Conservation (phyloP, 345 rosid genomes). For the Dimocarpus longan region DNA sequence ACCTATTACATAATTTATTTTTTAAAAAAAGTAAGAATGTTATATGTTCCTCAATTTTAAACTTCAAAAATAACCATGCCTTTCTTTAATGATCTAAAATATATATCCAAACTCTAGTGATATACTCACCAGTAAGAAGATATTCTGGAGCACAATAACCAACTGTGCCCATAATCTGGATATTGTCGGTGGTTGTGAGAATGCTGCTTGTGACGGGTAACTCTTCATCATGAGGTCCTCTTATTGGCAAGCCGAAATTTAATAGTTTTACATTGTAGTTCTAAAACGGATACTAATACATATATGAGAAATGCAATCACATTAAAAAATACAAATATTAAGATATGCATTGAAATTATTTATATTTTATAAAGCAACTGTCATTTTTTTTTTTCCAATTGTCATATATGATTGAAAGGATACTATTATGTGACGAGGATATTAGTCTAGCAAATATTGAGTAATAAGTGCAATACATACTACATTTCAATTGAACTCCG, state of each 20-base stretch:
- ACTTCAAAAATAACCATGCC: no score
- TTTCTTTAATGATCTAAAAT: neutral
- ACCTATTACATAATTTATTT: constrained; percentile 39
- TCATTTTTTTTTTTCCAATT: no score
- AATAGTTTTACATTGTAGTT: constrained; percentile 58
- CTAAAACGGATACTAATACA: constrained; percentile 20
- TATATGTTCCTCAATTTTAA: no score
- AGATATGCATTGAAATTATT: no score
- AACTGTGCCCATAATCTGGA: constrained; percentile 44
- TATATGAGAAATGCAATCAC: neutral
- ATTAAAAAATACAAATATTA: no score
- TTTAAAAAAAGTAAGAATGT: no score
- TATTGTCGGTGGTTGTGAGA: constrained; percentile 14
- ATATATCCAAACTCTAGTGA: neutral
- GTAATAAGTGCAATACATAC: no score
- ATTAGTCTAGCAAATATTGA: no score
- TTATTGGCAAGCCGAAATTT: constrained; percentile 73
- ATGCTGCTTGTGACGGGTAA: constrained; percentile 38
- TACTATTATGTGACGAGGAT: no score
- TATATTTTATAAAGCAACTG: no score
- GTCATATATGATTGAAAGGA: no score
- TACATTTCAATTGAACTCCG: no score
- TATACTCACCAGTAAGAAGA: constrained; percentile 57
- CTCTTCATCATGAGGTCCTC: constrained; percentile 59
- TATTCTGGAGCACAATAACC: constrained; percentile 79